Percentiles rank a stretch among this genome's conserved stretches.
These are phyloP conservation scores for Cladosporium sp. DNA, from an alignment of 2,329 filamentous ascomycete genomes.

Conservation along the genomic window DNA sequence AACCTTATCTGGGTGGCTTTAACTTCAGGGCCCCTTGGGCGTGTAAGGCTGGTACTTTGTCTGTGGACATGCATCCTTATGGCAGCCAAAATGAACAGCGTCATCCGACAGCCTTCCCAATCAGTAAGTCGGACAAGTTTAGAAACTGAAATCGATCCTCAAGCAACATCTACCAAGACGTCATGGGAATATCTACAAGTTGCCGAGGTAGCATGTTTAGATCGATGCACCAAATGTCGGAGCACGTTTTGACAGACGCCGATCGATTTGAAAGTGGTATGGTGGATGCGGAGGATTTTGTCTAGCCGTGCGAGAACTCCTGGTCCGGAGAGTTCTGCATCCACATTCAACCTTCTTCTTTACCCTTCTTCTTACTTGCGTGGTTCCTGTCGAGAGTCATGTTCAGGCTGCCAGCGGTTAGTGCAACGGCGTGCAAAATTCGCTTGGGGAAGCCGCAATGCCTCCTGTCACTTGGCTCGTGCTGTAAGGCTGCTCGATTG, in stretches of 20 bases:
- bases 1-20: background rate
- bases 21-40: background rate
- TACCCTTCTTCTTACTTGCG: background rate
- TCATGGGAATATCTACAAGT: background rate
- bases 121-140: background rate
- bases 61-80: background rate
- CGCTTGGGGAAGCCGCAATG: background rate
- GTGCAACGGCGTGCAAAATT: background rate
- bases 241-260: background rate
- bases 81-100: no score
- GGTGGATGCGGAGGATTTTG: background rate
- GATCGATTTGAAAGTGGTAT: background rate
- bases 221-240: background rate
- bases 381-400: background rate
- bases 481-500: background rate
- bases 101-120: background rate
- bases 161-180: background rate
- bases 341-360: background rate
- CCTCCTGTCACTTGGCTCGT: background rate
- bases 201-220: background rate
- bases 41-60: background rate
- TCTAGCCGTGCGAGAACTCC: background rate
- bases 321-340: background rate
- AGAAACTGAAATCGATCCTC: background rate
- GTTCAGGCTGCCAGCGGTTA: background rate